phyloP scores from a whole-genome alignment of 345 rosid genomes.

The Citrus reticulata region DNA sequence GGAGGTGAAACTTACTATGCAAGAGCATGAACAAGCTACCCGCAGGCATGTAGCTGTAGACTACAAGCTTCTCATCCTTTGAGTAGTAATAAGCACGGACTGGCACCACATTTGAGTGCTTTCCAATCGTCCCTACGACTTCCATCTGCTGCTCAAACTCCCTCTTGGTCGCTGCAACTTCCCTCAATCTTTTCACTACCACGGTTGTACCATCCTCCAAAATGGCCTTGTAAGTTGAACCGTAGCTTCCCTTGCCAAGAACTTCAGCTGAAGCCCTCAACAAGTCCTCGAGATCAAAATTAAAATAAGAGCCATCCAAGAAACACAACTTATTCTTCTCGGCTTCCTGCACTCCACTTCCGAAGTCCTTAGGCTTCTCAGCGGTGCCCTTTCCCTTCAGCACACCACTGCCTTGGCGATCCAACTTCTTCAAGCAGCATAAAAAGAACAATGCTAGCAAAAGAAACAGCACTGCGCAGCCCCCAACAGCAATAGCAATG shows the following conservation, averaged over 20 bases:
- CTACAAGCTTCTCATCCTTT: slow-evolving; percentile 63
- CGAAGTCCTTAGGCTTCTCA: slow-evolving; percentile 63
- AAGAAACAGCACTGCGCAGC: slow-evolving; percentile 38
- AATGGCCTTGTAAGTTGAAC: slow-evolving; percentile 75
- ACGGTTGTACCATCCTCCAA: slow-evolving; percentile 75
- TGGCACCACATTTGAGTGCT: slow-evolving; percentile 56
- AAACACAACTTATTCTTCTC: slow-evolving; percentile 81
- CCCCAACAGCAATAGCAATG: slow-evolving; percentile 45
- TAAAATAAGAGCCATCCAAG: slow-evolving; percentile 58
- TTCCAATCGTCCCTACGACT: slow-evolving; percentile 49
- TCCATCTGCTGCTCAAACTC: slow-evolving; percentile 85
- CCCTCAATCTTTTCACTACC: slow-evolving; percentile 80
- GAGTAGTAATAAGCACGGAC: slow-evolving; percentile 53
- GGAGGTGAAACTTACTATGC: slow-evolving; percentile 42
- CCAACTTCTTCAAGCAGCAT: slow-evolving; percentile 38
- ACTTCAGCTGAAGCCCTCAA: slow-evolving; percentile 91
- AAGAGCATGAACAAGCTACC: slow-evolving; percentile 68
- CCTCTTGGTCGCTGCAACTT: slow-evolving; percentile 61
- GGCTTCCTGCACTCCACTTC: slow-evolving; percentile 84
- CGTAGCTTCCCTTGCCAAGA: slow-evolving; percentile 82
- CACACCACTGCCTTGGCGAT: slow-evolving; percentile 17
- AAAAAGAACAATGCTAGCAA: slow-evolving; percentile 29
- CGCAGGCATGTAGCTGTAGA: slow-evolving; percentile 50
- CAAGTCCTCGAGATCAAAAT: slow-evolving; percentile 77
- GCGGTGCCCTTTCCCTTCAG: slow-evolving; percentile 31